A percentile compares a stretch with the other conserved stretches of the same genome.
Evolutionary conservation across 2,329 filamentous ascomycete genomes (phyloP).

Genomic region (Thielaviopsis ethacetica): DNA sequence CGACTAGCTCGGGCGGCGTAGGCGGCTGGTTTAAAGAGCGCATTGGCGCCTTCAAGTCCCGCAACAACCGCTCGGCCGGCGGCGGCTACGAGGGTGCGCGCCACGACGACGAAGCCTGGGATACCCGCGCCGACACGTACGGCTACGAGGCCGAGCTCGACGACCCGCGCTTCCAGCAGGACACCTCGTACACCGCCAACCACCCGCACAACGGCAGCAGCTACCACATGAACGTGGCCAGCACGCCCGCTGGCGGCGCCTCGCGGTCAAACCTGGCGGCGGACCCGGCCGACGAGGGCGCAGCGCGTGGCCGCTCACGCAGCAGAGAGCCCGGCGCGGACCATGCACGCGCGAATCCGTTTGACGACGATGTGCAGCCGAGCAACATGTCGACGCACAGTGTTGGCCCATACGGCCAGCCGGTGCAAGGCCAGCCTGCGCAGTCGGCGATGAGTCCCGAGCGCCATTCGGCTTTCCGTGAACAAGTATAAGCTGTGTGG

Average conservation of each 20-base stretch:
- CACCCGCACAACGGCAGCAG: constrained; percentile 23
- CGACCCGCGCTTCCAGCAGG: constrained; percentile 6
- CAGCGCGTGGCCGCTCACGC: constrained; percentile 24
- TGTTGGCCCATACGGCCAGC: constrained; percentile 43
- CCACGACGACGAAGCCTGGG: constrained; percentile 66
- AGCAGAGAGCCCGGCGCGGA: constrained; percentile 26
- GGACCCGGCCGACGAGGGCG: constrained; percentile 5
- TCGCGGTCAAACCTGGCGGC: constrained; percentile 14
- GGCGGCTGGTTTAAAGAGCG: constrained; percentile 58
- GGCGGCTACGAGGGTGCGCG: constrained; percentile 52
- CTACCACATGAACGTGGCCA: constrained; percentile 34
- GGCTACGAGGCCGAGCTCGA: constrained; percentile 21
- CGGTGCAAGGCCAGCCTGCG: constrained; percentile 18
- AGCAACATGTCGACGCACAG: constrained; percentile 48
- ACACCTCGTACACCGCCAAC: constrained; percentile 8
- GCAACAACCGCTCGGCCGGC: constrained; percentile 46
- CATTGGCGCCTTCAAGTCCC: constrained; percentile 44
- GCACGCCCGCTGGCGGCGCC: constrained; percentile 20
- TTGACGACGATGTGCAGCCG: constrained; percentile 50
- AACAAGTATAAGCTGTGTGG: constrained; percentile 40
- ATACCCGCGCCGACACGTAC: constrained; percentile 50
- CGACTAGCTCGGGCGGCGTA: constrained; percentile 42
- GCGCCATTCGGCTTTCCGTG: constrained; percentile 52
- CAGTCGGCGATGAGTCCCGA: constrained; percentile 39
- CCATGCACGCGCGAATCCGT: constrained; percentile 39